A percentile compares a stretch with the other conserved stretches of the same genome.
phyloP scores from a whole-genome alignment of 2,329 filamentous ascomycete genomes.

The Clarireedia monteithiana region DNA sequence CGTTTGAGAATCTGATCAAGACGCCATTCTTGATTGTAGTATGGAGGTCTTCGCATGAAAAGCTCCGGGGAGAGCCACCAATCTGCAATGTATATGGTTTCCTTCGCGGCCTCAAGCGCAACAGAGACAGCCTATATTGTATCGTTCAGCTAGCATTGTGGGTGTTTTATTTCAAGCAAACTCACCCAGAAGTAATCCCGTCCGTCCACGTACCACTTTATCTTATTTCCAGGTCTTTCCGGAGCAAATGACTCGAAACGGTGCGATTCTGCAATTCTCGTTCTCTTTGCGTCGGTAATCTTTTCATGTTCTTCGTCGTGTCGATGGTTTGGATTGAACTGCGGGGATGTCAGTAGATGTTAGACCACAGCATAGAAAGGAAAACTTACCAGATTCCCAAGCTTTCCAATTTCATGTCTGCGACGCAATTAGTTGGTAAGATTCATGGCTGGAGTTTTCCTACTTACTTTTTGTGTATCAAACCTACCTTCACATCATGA shows the following conservation, averaged over 20 bases:
- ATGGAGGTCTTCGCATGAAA: conserved; percentile 78
- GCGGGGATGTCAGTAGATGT: neutral
- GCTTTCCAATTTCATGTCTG: conserved; percentile 53
- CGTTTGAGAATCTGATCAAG: conserved; percentile 83
- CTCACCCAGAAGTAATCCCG: conserved; percentile 82
- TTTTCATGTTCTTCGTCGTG: conserved; percentile 92
- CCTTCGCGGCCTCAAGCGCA: conserved; percentile 81
- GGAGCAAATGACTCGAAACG: conserved; percentile 90
- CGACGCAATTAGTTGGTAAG: neutral
- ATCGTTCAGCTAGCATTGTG: neutral
- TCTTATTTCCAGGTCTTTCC: conserved; percentile 71
- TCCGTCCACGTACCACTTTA: conserved; percentile 98
- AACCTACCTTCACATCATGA: conserved; percentile 47
- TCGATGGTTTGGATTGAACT: conserved; percentile 77
- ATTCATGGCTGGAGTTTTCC: neutral
- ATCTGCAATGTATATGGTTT: conserved; percentile 91
- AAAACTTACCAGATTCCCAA: conserved; percentile 49
- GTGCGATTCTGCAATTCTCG: conserved; percentile 61
- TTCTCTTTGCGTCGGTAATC: conserved; percentile 72
- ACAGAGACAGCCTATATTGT: conserved; percentile 61
- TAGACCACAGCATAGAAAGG: neutral
- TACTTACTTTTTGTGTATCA: conserved; percentile 51
- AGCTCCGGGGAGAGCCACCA: conserved; percentile 95
- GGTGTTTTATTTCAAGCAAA: neutral
- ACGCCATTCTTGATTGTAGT: conserved; percentile 75